Evolutionary conservation across 179 eudicot species (phyloP), one percentile per base, ranked within the genome.

Genomic region (Sideroxylon spinosum): DNA sequence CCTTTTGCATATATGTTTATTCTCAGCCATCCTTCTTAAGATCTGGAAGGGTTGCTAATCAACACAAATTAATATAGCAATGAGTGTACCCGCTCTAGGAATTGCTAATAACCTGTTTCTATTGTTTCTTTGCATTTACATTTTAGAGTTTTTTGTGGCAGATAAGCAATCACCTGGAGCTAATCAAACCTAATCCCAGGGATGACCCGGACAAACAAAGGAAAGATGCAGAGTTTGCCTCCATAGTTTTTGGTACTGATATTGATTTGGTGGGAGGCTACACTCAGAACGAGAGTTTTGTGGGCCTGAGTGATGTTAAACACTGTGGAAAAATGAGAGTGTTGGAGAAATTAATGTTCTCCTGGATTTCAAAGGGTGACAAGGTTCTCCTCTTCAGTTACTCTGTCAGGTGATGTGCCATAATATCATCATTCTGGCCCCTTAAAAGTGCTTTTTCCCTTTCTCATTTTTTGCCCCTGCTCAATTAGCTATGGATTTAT

Each of bases 261-360:
- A 80, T 89, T 55, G 91, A 92, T 87, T 84, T 91, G 82, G 90
- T 92, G 64, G 98, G 95, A 69, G 99, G 98, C 17, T 80, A 60
- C 22, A 65, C 86, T 53, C 94, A 86, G 71, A 87, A 72, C 80
- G 98, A 93, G 83, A 88, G 89, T 79, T 95, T 95, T 84, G 89
- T 95, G 94, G 96, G 96, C 76, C 89, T 95, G 26, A 95, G 98
- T 81, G 93, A 95, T 81, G 96, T 84, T 62, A 86, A 86, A 81
- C 90, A 95, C 82, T 95, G 99, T 82, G 99, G 99, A 46, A 95
- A 95, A 86, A 95, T 95, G 99, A 92, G 91, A 86, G 85, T 91
- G 22, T 84, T 95, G 82, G 99, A 95, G 76, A 92, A 88, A 75
- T 85, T 95, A 73, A 84, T 95, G 92, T 74, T 79, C 12, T 88